phyloP scores from a whole-genome alignment of 2,329 filamentous ascomycete species.

The Sarocladiaceae sp. region DNA sequence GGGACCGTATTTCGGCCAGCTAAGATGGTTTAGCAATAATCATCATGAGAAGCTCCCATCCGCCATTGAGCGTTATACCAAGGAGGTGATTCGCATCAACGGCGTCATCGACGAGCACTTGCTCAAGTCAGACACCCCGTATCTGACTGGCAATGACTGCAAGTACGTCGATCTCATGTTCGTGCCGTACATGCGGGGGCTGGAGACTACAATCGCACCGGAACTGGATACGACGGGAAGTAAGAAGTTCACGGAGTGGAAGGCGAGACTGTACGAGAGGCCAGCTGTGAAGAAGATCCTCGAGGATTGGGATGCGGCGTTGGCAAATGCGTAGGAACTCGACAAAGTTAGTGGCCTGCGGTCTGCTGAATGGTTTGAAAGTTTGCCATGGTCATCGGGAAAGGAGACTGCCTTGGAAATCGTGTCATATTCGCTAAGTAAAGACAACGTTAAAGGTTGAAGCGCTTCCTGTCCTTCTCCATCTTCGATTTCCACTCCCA shows the following conservation, averaged over 20 bases:
- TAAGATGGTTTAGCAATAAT: conserved; percentile 13
- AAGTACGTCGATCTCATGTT: conserved; percentile 22
- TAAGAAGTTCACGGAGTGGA: conserved; percentile 12
- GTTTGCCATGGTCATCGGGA: not conserved
- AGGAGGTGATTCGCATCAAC: conserved; percentile 21
- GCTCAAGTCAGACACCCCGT: conserved; percentile 16
- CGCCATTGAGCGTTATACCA: conserved; percentile 22
- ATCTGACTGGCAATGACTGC: conserved; percentile 17
- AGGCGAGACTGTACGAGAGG: conserved; percentile 9
- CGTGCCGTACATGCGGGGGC: conserved; percentile 14
- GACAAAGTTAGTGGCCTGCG: not conserved
- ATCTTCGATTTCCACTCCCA: conserved; percentile 97
- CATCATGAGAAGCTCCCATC: conserved; percentile 19
- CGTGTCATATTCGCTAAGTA: not conserved
- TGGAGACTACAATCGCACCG: not conserved
- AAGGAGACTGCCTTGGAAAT: not conserved
- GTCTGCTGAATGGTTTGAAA: not conserved
- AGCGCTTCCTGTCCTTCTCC: conserved; percentile 90
- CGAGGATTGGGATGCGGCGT: not conserved
- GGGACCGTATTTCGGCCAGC: conserved; percentile 24
- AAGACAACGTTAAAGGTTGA: conserved; percentile 65
- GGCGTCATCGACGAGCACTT: conserved; percentile 20
- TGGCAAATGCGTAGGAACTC: not conserved
- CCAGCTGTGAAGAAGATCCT: conserved; percentile 12
- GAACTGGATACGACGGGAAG: conserved; percentile 1